Percentiles rank a stretch among this genome's conserved stretches.
phyloP scores from a whole-genome alignment of 2,329 filamentous ascomycete species.

The Waltergamsia citrina region DNA sequence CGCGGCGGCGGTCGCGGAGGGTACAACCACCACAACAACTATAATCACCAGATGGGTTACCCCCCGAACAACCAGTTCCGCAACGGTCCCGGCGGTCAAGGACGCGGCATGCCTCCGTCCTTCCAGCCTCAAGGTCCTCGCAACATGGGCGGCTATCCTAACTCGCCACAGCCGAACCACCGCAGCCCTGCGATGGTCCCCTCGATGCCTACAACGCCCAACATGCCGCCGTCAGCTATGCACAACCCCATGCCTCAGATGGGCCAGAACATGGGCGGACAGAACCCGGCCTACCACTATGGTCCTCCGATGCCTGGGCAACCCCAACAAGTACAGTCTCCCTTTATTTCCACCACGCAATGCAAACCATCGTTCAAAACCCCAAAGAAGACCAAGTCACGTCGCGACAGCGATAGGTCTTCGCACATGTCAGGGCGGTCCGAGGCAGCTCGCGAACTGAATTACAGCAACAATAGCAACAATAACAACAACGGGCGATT shows the following conservation, averaged over 20 bases:
- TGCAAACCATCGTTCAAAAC: conserved; percentile 19
- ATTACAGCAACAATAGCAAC: conserved; percentile 22
- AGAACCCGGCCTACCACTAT: conserved; percentile 54
- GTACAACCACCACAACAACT: conserved; percentile 31
- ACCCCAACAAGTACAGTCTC: conserved; percentile 52
- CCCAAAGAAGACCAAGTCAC: conserved; percentile 26
- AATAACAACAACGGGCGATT: too few relatives aligned
- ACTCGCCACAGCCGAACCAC: conserved; percentile 56
- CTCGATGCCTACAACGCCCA: conserved; percentile 59
- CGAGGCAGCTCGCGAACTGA: conserved; percentile 25
- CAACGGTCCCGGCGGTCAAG: conserved; percentile 29
- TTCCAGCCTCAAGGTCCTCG: conserved; percentile 31
- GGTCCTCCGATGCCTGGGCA: conserved; percentile 44
- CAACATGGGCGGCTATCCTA: conserved; percentile 37
- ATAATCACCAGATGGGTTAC: conserved; percentile 34
- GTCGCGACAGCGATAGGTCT: conserved; percentile 37
- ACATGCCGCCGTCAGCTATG: conserved; percentile 53
- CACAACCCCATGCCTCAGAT: conserved; percentile 50
- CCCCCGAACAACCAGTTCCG: conserved; percentile 32
- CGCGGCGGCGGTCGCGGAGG: conserved; percentile 40
- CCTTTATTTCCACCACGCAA: conserved; percentile 16
- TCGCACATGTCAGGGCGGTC: conserved; percentile 17
- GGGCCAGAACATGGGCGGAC: too few relatives aligned
- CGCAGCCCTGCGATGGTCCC: conserved; percentile 55
- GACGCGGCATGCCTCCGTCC: conserved; percentile 41